These are phyloP conservation scores for Pueraria montana DNA, from an alignment of 306 rosid species.

Conservation along the genomic window DNA sequence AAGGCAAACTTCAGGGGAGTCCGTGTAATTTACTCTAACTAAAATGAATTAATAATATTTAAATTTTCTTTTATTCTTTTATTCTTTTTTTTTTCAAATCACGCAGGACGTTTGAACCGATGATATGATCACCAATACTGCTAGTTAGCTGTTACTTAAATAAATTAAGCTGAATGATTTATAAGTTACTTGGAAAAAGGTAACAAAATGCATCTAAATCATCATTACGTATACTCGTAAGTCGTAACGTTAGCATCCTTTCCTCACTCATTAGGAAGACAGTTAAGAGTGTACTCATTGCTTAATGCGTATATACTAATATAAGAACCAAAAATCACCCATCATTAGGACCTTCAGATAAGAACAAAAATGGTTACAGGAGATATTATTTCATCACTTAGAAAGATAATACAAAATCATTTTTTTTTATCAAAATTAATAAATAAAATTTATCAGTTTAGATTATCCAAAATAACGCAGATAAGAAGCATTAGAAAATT, in stretches of 20 bases:
- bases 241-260: conserved; percentile 1
- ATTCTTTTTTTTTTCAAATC: not conserved
- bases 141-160: not conserved
- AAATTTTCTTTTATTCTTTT: no score
- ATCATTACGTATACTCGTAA: not conserved
- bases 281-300: conserved; percentile 31
- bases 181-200: conserved; percentile 24
- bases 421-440: not conserved
- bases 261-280: not conserved
- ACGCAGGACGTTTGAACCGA: not conserved
- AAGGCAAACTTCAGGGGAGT: no score
- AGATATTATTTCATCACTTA: not conserved
- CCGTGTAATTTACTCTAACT: no score
- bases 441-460: not conserved
- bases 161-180: not conserved
- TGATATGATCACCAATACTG: not conserved
- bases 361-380: conserved; percentile 38
- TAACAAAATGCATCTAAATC: conserved; percentile 35
- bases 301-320: not conserved
- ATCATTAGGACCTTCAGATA: conserved; percentile 5
- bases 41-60: no score
- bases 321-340: not conserved
- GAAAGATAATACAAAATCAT: not conserved
- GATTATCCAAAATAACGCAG: not conserved
- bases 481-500: not conserved